These are phyloP conservation scores for Pestalotiopsis fici DNA, from an alignment of 2,329 filamentous ascomycete genomes.

Conservation along the genomic window DNA sequence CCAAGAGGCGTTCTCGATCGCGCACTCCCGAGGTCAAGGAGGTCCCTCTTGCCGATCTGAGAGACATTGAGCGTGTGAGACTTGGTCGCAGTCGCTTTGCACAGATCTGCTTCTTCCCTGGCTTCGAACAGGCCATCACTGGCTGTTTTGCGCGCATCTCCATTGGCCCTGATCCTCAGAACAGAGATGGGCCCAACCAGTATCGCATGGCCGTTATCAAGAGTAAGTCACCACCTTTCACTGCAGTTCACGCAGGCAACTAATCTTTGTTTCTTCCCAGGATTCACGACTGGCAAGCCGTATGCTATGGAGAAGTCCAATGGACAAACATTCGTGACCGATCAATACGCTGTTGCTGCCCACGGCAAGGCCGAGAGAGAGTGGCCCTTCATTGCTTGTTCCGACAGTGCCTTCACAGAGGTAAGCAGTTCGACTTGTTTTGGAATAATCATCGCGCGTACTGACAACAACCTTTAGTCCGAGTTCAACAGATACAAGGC, in stretches of 20 bases:
- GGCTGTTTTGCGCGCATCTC: conserved; percentile 87
- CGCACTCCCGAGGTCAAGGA: conserved; percentile 61
- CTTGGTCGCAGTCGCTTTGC: conserved; percentile 86
- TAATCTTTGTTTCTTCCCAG: conserved; percentile 42
- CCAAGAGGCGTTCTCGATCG: conserved; percentile 49
- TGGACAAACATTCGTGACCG: conserved; percentile 77
- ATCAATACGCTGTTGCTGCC: conserved; percentile 79
- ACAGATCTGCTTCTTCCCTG: conserved; percentile 89
- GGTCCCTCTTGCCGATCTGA: conserved; percentile 69
- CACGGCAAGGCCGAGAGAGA: conserved; percentile 83
- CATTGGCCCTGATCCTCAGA: conserved; percentile 67
- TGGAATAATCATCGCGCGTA: background rate
- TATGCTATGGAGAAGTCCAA: conserved; percentile 79
- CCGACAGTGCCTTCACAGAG: conserved; percentile 82
- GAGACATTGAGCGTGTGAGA: conserved; percentile 82
- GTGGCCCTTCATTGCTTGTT: conserved; percentile 89
- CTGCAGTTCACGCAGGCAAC: background rate
- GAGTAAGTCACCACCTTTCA: conserved; percentile 48
- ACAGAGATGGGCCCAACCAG: conserved; percentile 64
- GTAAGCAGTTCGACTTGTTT: conserved; percentile 42
- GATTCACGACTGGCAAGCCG: conserved; percentile 75
- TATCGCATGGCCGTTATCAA: conserved; percentile 92
- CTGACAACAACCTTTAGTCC: conserved; percentile 42
- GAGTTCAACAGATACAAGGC: conserved; percentile 84
- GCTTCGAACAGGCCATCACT: conserved; percentile 78